phyloP scores from a whole-genome alignment of 2,329 filamentous ascomycete genomes.

The Alternaria sp. region DNA sequence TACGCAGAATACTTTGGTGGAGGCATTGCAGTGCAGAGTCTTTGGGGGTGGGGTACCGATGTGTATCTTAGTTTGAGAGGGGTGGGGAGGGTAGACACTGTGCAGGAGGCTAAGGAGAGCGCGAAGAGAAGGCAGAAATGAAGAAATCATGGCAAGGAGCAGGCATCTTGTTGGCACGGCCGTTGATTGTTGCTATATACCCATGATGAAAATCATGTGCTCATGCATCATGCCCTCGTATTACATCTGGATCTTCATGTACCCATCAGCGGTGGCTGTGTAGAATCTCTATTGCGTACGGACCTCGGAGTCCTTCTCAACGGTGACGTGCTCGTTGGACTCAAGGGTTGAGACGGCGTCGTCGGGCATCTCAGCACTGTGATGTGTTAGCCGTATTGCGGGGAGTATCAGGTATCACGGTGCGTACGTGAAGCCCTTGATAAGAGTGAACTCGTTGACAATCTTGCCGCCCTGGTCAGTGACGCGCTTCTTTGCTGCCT shows the following conservation, averaged over 20 bases:
- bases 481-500: slow-evolving; percentile 80
- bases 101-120: slow-evolving; percentile 10
- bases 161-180: not conserved
- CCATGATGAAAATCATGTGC: slow-evolving; percentile 5
- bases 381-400: slow-evolving; percentile 12
- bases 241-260: slow-evolving; percentile 19
- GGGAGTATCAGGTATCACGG: not conserved
- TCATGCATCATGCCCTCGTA: slow-evolving; percentile 7
- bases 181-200: slow-evolving; percentile 17
- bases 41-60: slow-evolving; percentile 89
- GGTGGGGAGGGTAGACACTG: slow-evolving; percentile 59
- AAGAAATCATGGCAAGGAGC: not conserved
- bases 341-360: slow-evolving; percentile 72
- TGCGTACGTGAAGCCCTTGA: slow-evolving; percentile 92
- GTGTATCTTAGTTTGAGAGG: slow-evolving; percentile 70
- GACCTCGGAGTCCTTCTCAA: slow-evolving; percentile 78
- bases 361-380: slow-evolving; percentile 75
- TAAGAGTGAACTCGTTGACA: slow-evolving; percentile 81
- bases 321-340: slow-evolving; percentile 75
- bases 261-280: slow-evolving; percentile 13
- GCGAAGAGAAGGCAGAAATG: slow-evolving; percentile 13
- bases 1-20: slow-evolving; percentile 99
- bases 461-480: slow-evolving; percentile 82
- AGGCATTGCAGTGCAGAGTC: slow-evolving; percentile 90
- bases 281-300: slow-evolving; percentile 69